These are phyloP conservation scores for Globisporangium solare DNA, from an alignment of 352 stramenopile species.

Conservation along the genomic window DNA sequence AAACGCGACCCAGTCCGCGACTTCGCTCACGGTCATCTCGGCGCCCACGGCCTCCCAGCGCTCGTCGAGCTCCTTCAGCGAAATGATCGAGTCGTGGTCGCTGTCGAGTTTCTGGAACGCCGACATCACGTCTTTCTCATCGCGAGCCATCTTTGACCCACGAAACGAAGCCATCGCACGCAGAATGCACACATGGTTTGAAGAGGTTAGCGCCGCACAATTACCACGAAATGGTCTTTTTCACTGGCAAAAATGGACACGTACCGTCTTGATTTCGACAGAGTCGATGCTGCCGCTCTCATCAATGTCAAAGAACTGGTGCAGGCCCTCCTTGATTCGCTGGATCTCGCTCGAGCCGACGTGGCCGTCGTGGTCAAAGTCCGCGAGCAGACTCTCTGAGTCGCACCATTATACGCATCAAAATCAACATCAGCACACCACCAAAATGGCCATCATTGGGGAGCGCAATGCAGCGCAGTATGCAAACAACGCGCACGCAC, in stretches of 20 bases:
- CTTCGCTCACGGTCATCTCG: constrained; percentile 84
- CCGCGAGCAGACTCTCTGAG: constrained; percentile 68
- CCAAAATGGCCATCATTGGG: neutral
- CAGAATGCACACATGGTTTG: neutral
- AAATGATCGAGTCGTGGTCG: constrained; percentile 79
- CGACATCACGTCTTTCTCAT: constrained; percentile 59
- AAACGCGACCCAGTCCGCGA: constrained; percentile 79
- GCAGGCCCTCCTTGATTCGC: constrained; percentile 77
- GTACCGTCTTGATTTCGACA: constrained; percentile 57
- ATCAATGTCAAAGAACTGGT: constrained; percentile 75
- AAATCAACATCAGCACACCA: neutral
- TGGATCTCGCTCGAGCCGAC: constrained; percentile 76
- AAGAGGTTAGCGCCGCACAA: too few relatives aligned
- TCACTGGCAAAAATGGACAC: constrained; percentile 3
- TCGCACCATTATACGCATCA: neutral
- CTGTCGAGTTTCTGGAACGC: constrained; percentile 76
- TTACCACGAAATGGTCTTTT: too few relatives aligned
- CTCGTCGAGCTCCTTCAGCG: constrained; percentile 75
- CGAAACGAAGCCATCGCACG: too few relatives aligned
- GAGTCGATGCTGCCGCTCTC: constrained; percentile 72
- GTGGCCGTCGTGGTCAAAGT: constrained; percentile 74
- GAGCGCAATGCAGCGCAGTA: neutral
- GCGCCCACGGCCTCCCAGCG: constrained; percentile 72
- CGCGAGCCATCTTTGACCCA: constrained; percentile 26
- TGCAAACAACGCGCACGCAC: neutral